A percentile compares a stretch with the other conserved stretches of the same genome.
Conservation (phyloP, 352 stramenopile species). For the Globisporangium recalcitrans region DNA sequence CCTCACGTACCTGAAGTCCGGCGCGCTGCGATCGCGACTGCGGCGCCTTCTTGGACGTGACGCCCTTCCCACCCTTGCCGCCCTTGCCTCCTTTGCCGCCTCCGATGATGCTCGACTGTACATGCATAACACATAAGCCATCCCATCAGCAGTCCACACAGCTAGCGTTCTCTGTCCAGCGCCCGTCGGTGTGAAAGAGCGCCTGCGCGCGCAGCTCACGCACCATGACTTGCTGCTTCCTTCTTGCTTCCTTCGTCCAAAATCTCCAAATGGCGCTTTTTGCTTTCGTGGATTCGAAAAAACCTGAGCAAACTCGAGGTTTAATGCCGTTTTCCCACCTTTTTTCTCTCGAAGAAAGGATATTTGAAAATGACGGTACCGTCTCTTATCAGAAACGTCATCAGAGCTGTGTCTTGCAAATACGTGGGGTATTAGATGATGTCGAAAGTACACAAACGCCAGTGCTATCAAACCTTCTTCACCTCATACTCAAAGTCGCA, state of each 20-base stretch:
- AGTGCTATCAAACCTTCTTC: too few species aligned
- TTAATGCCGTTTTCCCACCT: conserved; percentile 1
- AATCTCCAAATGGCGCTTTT: background rate
- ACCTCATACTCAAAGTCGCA: too few species aligned
- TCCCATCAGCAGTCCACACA: background rate
- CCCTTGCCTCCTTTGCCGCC: conserved; percentile 95
- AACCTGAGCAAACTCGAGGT: background rate
- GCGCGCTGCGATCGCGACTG: conserved; percentile 97
- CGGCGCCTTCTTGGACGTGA: conserved; percentile 98
- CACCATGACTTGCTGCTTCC: conserved; percentile 4
- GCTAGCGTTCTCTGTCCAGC: too few species aligned
- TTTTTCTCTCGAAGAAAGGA: background rate
- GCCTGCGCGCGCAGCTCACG: background rate
- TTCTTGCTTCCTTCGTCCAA: background rate
- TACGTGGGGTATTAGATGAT: too few species aligned
- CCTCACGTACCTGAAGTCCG: conserved; percentile 89
- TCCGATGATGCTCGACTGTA: conserved; percentile 80
- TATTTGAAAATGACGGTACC: conserved; percentile 6
- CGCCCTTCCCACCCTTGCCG: conserved; percentile 98
- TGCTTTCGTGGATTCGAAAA: background rate
- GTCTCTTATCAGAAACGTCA: too few species aligned
- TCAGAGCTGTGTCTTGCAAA: too few species aligned
- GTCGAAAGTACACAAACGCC: too few species aligned
- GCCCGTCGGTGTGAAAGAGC: background rate
- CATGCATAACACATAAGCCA: background rate